Base-by-base conservation (phyloP, 116 monocot species). In the Thalassia testudinum region DNA sequence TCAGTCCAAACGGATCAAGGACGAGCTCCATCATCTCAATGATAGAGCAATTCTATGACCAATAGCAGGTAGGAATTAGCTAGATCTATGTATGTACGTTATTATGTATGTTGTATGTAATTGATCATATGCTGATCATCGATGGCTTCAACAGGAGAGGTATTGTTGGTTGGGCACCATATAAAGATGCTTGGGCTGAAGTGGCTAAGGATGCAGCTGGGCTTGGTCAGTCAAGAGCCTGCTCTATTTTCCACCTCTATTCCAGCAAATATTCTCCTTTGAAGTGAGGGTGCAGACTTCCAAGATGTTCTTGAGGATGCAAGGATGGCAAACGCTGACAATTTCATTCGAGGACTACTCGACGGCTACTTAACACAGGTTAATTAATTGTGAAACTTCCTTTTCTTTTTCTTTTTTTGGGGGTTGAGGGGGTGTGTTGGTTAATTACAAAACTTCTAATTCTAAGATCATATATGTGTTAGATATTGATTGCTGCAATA, bases 291-390 rank as follows among this genome's bases (percentile, higher is more conserved):
- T 77, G 92, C 86, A 4, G 77, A 86, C 19, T 70, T 86, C 27
- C 71, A 66, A 42, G 92, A 92, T 72, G 82, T 92, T 43, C 86
- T 86, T 68, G 77, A 74, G 53, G 86, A 86, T 50, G 72, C 92
- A 26, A 66, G 82, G 29, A 71, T 86, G 40, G 82, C 92, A 53
- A 92, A 92, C 70, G 92, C 92, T 48, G 86, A 92, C 71, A 79
- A 79, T 67, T 92, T 92, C 58, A 79, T 92, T 28, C 56, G 82
- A 14, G 65, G 79, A 42, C 92, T 92, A 72, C 86, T 86, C 1
- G 86, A 82, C 68, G 92, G 82, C 24, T 92, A 92, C 58, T 75
- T 74, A 27, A 86, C 92, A 12, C 92, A 82, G 66, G 91, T 91
- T 25, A 55, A 68, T 57, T 13, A 2, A 24, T 15, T 50, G 25